A percentile compares a stretch with the other conserved stretches of the same genome.
Evolutionary conservation across 1,139 yeast genomes (phyloP).

Genomic region (Pneumocystis oryctolagi): DNA sequence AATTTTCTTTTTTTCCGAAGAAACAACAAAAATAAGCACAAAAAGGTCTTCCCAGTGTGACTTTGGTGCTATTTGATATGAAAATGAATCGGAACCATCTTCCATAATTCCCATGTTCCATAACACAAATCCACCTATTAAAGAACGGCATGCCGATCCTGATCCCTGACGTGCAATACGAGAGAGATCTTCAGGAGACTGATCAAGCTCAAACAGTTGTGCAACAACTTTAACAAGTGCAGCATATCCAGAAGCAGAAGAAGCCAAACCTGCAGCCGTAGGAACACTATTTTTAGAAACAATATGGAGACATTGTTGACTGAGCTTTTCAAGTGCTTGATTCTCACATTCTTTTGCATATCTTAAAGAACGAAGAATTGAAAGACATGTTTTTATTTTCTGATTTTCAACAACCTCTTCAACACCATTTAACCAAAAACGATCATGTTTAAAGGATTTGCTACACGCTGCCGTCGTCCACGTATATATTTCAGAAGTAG

Average conservation of each 20-base stretch:
- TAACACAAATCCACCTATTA: slow-evolving; percentile 94
- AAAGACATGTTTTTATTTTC: slow-evolving; percentile 67
- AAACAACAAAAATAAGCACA: slow-evolving; percentile 82
- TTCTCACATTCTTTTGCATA: slow-evolving; percentile 36
- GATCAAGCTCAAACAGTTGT: slow-evolving; percentile 63
- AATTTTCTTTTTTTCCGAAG: slow-evolving; percentile 86
- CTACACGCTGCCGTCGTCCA: slow-evolving; percentile 75
- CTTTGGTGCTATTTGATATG: slow-evolving; percentile 74
- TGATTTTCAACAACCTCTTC: slow-evolving; percentile 50
- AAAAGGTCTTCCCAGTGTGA: slow-evolving; percentile 86
- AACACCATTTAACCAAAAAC: slow-evolving; percentile 66
- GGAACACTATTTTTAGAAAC: slow-evolving; percentile 95
- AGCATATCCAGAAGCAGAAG: slow-evolving; percentile 96
- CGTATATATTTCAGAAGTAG: slow-evolving; percentile 80
- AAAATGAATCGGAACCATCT: slow-evolving; percentile 81
- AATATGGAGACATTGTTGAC: slow-evolving; percentile 55
- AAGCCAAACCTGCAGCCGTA: slow-evolving; percentile 96
- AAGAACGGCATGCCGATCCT: slow-evolving; percentile 93
- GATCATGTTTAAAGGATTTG: slow-evolving; percentile 41
- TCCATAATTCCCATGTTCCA: slow-evolving; percentile 83
- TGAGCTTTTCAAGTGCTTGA: slow-evolving; percentile 41
- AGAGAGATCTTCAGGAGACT: slow-evolving; percentile 67
- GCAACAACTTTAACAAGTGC: slow-evolving; percentile 85
- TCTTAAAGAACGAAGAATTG: slow-evolving; percentile 59
- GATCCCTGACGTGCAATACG: slow-evolving; percentile 95